Base-by-base conservation (phyloP, 129 eudicot genomes). In the Tanacetum coccineum region DNA sequence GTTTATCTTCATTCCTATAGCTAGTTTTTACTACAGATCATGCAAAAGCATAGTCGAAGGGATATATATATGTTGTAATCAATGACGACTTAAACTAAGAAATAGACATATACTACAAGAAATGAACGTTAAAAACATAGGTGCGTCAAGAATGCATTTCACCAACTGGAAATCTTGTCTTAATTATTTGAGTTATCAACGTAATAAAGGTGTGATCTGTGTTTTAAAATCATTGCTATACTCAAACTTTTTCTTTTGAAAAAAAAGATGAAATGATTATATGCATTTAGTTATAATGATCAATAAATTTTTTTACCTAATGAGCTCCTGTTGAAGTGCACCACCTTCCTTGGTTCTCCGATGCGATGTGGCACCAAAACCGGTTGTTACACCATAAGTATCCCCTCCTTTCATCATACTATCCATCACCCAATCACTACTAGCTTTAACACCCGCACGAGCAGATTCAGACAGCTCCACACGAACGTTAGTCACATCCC, bases 401-500 rank as follows among this genome's bases (percentile, higher is more conserved):
- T 87, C 95, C 1, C 85, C 81, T 3, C 95, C 95, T 25, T 68
- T 81, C 36, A 53, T 79, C 90, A 84, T 79, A 57, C 90, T 84
- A 3, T 87, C 85, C 87, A 81, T 81, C 59, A 87, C 95, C 95
- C 95, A 87, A 28, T 84, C 90, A 53, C 90, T 87, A 53, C 95
- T 87, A 0, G 95, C 90, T 28, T 73, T 84, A 9, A 87, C 95
- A 4, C 90, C 82, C 1, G 67, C 84, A 55, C 87, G 62, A 36
- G 90, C 72, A 0, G 78, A 66, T 76, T 84, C 95, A 51, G 82
- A 76, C 13, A 87, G 68, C 81, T 87, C 85, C 58, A 87, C 85
- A 77, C 40, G 30, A 12, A 74, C 77, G 5, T 39, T 66, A 4
- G 55, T 22, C 48, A 59, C 77, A n/a, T 44, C 50, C 54, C 44